A percentile compares a stretch with the other conserved stretches of the same genome.
Evolutionary conservation across 371 early-diverging fungal species (phyloP).

Genomic region (Mucor racemosus): DNA sequence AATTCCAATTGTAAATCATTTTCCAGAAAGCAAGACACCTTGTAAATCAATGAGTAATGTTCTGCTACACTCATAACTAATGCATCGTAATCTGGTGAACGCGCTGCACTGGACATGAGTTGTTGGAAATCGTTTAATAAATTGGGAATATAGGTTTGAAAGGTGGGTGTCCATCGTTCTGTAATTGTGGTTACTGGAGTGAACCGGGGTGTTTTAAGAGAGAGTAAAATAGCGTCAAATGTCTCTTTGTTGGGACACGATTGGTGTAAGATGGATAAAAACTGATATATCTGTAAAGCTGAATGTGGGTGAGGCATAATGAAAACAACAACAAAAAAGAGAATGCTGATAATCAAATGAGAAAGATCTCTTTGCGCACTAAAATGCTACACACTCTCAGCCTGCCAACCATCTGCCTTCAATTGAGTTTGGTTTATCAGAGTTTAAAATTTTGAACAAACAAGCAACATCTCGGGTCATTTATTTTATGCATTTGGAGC

Average conservation of each 20-base stretch:
- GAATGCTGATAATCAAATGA: too few species aligned
- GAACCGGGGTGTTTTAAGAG: constrained; percentile 26
- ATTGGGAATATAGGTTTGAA: constrained; percentile 2
- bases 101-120: constrained; percentile 13
- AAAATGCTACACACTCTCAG: too few species aligned
- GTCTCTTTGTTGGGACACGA: neutral
- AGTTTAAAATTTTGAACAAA: too few species aligned
- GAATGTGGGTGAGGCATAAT: constrained; percentile 9
- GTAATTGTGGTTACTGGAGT: constrained; percentile 4
- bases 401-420: too few species aligned
- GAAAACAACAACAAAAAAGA: too few species aligned
- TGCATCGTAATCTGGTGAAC: constrained; percentile 16
- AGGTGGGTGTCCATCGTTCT: constrained; percentile 18
- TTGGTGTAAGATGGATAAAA: constrained; percentile 19
- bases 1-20: constrained; percentile 22
- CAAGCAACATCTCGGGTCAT: too few species aligned
- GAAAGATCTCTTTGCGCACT: too few species aligned
- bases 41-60: constrained; percentile 25
- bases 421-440: too few species aligned
- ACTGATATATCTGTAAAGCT: constrained; percentile 25
- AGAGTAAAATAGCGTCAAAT: constrained; percentile 15
- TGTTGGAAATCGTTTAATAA: constrained; percentile 12
- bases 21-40: constrained; percentile 30
- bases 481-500: too few species aligned
- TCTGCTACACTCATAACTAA: constrained; percentile 16